Percentiles rank a stretch among this genome's conserved stretches.
Conservation (phyloP, 306 rosid genomes). For the Rosa chinensis region DNA sequence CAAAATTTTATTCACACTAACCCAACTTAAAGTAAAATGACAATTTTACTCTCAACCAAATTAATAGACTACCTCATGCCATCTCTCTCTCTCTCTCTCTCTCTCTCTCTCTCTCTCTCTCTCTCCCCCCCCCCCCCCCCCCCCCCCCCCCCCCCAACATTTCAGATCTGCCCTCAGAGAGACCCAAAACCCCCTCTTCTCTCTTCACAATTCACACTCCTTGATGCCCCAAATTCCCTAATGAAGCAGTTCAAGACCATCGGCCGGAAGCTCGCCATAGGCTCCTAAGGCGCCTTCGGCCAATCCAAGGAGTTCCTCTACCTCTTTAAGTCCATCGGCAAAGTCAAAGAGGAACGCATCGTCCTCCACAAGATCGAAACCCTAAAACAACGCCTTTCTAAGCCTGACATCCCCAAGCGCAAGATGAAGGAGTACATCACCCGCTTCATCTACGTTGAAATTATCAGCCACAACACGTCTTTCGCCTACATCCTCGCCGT, state of each 20-base stretch:
- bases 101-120: neutral
- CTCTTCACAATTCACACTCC: neutral
- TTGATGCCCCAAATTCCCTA: slow-evolving; percentile 1
- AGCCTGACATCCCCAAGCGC: slow-evolving; percentile 84
- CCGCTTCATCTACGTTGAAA: slow-evolving; percentile 83
- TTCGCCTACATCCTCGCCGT: slow-evolving; percentile 94
- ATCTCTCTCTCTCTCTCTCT: neutral
- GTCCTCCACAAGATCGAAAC: slow-evolving; percentile 86
- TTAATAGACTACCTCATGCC: no score
- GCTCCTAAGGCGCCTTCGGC: slow-evolving; percentile 93
- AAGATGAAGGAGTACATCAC: slow-evolving; percentile 96
- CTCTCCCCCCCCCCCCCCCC: fast-evolving
- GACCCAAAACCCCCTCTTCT: neutral
- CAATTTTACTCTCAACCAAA: no score
- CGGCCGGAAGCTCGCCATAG: slow-evolving; percentile 93
- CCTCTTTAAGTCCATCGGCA: slow-evolving; percentile 90
- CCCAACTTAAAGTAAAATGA: no score
- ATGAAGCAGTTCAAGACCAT: slow-evolving; percentile 92
- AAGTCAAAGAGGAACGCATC: slow-evolving; percentile 91
- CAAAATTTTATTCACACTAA: no score
- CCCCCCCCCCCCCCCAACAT: neutral
- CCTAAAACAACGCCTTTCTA: slow-evolving; percentile 76
- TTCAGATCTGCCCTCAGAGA: neutral
- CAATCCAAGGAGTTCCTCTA: slow-evolving; percentile 91
- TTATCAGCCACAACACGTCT: slow-evolving; percentile 87